Base-by-base conservation (phyloP, 768 basidiomycete species). In the Tubosaeta sp. region DNA sequence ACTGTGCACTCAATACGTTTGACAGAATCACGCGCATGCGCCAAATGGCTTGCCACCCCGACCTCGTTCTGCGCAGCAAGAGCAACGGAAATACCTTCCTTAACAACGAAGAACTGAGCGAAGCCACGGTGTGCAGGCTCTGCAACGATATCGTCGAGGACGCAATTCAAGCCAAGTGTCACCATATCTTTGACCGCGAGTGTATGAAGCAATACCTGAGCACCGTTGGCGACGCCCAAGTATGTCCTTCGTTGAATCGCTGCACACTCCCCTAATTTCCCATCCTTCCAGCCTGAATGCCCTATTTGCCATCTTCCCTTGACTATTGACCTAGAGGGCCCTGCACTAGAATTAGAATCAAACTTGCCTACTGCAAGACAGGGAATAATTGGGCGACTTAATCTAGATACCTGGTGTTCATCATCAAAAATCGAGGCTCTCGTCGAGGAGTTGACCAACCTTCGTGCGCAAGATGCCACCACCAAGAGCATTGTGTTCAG, bases 361-460 rank as follows among this genome's bases (percentile, higher is more conserved):
- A 75, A 72, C 11, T 51, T 63, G 6, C 59, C 67, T 14, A 64
- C 65, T 43, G 71, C 71, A 29, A 83, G 91, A 35, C 97, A 99
- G 68, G 97, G 97, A 37, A 97, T 99, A 46, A 80, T 99, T 13
- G 91, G 91, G 26, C 83, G 95, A 10, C 76, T 99, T 22, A 83
- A 98, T 65, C 73, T 97, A 16, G 83, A 91, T 58, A 85, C 82
- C 43, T 97, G 93, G 92, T 81, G 92, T 44, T 95, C 93, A 1
- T 95, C 91, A n/a, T 86, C 93, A 5, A 99, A 98, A 76, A 91
- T 98, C 39, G 97, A 99, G 66, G 95, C 95, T 2, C 77, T 99
- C 5, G 76, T 98, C 4, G 97, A 99, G 69, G 97, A 99, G 71
- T 71, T 99, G 48, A 84, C 80, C 62, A 92, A 91, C 66, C 76